A percentile compares a stretch with the other conserved stretches of the same genome.
These are phyloP conservation scores for Yarrowia yakushimensis DNA, from an alignment of 805 yeast species.

Conservation along the genomic window DNA sequence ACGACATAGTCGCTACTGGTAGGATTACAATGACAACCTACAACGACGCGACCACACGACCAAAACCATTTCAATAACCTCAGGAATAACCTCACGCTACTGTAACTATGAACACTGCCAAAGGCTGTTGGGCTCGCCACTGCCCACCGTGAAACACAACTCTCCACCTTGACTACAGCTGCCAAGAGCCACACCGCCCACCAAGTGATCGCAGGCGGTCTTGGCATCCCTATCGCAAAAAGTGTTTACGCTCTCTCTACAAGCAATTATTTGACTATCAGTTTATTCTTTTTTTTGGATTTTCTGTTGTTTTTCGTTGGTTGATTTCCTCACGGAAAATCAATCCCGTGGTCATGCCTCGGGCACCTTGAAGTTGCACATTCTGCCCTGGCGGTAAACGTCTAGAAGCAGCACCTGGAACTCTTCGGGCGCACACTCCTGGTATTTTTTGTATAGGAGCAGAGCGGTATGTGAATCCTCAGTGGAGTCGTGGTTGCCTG, in stretches of 20 bases:
- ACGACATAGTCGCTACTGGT: no score
- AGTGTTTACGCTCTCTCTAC: neutral
- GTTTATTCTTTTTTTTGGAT: conserved; percentile 22
- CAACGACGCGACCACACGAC: no score
- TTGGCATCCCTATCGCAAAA: neutral
- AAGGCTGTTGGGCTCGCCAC: neutral
- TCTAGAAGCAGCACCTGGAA: conserved; percentile 61
- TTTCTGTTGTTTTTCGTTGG: conserved; percentile 11
- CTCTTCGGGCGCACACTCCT: conserved; percentile 53
- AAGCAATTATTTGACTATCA: conserved; percentile 10
- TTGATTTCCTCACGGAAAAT: neutral
- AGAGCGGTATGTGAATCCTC: conserved; percentile 93
- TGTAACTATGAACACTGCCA: neutral
- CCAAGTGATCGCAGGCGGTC: neutral
- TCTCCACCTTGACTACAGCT: neutral
- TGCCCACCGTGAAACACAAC: neutral
- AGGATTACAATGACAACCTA: no score
- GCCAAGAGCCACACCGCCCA: neutral
- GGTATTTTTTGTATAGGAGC: conserved; percentile 65
- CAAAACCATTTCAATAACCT: no score
- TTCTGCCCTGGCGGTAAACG: conserved; percentile 51
- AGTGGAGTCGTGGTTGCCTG: conserved; percentile 93
- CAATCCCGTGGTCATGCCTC: neutral
- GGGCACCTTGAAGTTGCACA: conserved; percentile 40
- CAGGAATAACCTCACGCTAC: neutral